phyloP scores from a whole-genome alignment of 495 filamentous ascomycete genomes.

The Aspergillus biplanus region DNA sequence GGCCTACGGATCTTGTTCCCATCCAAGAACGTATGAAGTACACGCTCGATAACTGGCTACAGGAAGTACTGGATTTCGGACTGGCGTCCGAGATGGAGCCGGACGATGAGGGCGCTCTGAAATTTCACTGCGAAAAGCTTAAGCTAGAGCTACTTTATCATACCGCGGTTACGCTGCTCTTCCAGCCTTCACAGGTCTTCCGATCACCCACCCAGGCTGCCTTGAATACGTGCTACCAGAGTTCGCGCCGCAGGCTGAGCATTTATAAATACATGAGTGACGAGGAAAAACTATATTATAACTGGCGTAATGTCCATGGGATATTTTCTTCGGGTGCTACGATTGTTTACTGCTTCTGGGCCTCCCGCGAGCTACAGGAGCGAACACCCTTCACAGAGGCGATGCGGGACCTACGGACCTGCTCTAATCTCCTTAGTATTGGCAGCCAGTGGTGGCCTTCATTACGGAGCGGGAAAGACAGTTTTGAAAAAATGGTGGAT shows the following conservation, averaged over 20 bases:
- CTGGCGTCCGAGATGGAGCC: neutral
- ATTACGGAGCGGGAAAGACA: constrained; percentile 30
- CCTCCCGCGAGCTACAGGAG: constrained; percentile 24
- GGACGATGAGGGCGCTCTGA: constrained; percentile 14
- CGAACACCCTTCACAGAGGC: constrained; percentile 25
- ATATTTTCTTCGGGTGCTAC: constrained; percentile 32
- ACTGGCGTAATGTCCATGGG: constrained; percentile 33
- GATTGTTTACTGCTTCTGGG: constrained; percentile 32
- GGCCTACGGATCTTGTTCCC: constrained; percentile 21
- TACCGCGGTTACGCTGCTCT: constrained; percentile 23
- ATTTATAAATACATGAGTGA: constrained; percentile 27
- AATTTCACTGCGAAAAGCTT: constrained; percentile 19
- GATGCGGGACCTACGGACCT: constrained; percentile 30
- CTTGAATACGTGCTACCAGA: constrained; percentile 25
- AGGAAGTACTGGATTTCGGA: constrained; percentile 3
- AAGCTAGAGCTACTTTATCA: constrained; percentile 27
- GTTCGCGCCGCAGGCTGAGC: constrained; percentile 24
- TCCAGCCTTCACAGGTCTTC: constrained; percentile 30
- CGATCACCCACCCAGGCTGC: constrained; percentile 25
- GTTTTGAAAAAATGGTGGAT: constrained; percentile 32
- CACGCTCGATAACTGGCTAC: constrained; percentile 27
- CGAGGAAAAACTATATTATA: constrained; percentile 25
- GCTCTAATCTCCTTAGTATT: constrained; percentile 34
- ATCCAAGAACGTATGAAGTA: constrained; percentile 25
- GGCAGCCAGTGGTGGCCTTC: constrained; percentile 35